Evolutionary conservation across 805 yeast genomes (phyloP).

Genomic region (Candida peoriensis): DNA sequence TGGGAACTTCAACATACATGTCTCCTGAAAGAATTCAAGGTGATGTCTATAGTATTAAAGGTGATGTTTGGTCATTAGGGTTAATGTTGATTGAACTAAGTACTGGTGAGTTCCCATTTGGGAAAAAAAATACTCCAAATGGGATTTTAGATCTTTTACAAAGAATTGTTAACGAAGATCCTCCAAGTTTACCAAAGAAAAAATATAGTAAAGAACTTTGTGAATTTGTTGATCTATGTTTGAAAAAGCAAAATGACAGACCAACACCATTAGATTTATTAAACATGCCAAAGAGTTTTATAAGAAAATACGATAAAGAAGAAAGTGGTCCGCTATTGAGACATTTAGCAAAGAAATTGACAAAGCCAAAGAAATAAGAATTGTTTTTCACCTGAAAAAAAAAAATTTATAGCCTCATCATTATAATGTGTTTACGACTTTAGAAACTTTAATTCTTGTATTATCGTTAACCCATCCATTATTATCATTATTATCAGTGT

Average conservation of each 20-base stretch:
- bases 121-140: conserved; percentile 61
- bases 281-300: conserved; percentile 28
- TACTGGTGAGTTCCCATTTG: conserved; percentile 77
- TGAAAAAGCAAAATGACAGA: conserved; percentile 62
- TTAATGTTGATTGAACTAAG: conserved; percentile 85
- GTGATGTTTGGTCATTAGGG: conserved; percentile 97
- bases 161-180: conserved; percentile 87
- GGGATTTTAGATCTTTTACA: conserved; percentile 89
- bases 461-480: neutral
- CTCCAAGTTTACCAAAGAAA: conserved; percentile 61
- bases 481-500: too few relatives aligned
- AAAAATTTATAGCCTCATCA: neutral
- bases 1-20: conserved; percentile 97
- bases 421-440: too few relatives aligned
- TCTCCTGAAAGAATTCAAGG: conserved; percentile 98
- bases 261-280: conserved; percentile 71
- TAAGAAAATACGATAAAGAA: conserved; percentile 28
- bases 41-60: conserved; percentile 85
- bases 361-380: conserved; percentile 7
- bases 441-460: neutral
- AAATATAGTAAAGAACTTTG: conserved; percentile 44
- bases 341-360: conserved; percentile 36
- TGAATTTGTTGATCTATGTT: conserved; percentile 67
- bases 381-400: neutral
- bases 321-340: conserved; percentile 31